Evolutionary conservation across 371 early-diverging fungal species (phyloP).

Genomic region (Mortierella sp.): DNA sequence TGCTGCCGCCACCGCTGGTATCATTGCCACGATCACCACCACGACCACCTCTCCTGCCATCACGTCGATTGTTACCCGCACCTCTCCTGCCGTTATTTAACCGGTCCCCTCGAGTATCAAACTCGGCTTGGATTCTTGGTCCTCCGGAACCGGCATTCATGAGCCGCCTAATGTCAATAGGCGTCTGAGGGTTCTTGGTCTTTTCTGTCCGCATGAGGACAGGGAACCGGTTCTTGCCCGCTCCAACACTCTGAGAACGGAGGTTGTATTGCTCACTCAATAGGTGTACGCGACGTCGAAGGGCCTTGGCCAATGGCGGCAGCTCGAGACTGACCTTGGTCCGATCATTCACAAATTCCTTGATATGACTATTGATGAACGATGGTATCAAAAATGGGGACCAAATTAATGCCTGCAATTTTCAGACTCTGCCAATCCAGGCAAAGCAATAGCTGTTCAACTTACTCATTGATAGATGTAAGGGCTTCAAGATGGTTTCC

Average conservation of each 20-base stretch:
- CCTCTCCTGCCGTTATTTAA: neutral
- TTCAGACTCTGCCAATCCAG: neutral
- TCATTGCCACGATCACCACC: neutral
- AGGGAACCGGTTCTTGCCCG: constrained; percentile 55
- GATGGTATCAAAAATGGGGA: neutral
- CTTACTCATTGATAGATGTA: constrained; percentile 31
- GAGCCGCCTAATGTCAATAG: constrained; percentile 60
- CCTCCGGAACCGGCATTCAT: constrained; percentile 38
- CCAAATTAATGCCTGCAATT: neutral
- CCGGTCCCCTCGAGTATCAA: constrained; percentile 6
- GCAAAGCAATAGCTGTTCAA: neutral
- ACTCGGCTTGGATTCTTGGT: neutral
- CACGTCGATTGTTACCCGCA: neutral
- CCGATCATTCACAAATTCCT: constrained; percentile 29
- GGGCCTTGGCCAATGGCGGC: constrained; percentile 61
- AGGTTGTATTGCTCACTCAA: constrained; percentile 64
- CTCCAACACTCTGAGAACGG: constrained; percentile 64
- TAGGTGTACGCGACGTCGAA: constrained; percentile 66
- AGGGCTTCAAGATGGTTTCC: constrained; percentile 30
- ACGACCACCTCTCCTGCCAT: constrained; percentile 2
- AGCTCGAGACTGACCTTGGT: constrained; percentile 47
- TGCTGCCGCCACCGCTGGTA: neutral
- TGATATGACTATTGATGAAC: constrained; percentile 11
- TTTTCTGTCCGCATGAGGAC: constrained; percentile 61
- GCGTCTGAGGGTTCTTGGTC: constrained; percentile 61